Conservation (phyloP, 768 basidiomycete genomes). For the Phlebiopsis gigantea region DNA sequence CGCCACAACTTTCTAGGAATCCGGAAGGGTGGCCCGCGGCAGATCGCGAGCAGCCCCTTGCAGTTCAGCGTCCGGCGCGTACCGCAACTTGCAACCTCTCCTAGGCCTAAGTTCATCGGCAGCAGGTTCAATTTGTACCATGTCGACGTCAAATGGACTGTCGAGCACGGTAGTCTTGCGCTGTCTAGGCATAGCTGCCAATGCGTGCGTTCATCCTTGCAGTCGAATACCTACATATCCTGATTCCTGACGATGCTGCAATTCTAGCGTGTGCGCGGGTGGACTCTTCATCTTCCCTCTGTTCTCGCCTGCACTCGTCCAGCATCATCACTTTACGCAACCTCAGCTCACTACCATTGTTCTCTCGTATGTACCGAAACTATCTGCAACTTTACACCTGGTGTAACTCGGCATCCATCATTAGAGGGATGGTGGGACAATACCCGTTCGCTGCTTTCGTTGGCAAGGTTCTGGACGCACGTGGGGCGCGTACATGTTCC, state of each 20-base stretch:
- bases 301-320: conserved; percentile 56
- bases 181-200: conserved; percentile 54
- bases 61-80: too few relatives aligned
- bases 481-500: conserved; percentile 68
- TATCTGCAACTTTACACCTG: background rate
- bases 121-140: too few relatives aligned
- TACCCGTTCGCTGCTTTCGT: conserved; percentile 70
- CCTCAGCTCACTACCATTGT: conserved; percentile 76
- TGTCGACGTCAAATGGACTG: background rate
- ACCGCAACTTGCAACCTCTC: too few relatives aligned
- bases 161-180: background rate
- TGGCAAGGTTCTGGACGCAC: conserved; percentile 61
- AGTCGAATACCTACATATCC: background rate
- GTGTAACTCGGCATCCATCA: conserved; percentile 1
- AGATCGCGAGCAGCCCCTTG: too few relatives aligned
- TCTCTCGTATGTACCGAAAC: conserved; percentile 50
- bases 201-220: conserved; percentile 44
- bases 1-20: too few relatives aligned
- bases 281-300: conserved; percentile 78
- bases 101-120: too few relatives aligned
- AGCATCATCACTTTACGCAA: conserved; percentile 60
- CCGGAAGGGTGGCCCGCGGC: too few relatives aligned
- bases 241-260: background rate
- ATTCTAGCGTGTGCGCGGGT: conserved; percentile 65
- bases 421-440: conserved; percentile 78